Base-by-base conservation (phyloP, 495 filamentous ascomycete genomes). In the Xylaria palmicola region DNA sequence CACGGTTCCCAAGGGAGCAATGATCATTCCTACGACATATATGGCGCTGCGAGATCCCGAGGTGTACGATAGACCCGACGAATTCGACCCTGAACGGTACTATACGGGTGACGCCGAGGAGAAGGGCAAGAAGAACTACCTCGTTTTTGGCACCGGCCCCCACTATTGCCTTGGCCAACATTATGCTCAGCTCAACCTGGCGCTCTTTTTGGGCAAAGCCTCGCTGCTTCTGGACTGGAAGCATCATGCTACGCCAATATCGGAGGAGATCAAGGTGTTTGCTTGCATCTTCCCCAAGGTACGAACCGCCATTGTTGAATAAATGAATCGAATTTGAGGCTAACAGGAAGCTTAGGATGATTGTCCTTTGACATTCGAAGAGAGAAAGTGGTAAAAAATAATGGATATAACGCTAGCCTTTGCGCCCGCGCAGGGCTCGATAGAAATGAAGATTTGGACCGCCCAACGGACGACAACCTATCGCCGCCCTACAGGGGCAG, bases 271-370 rank as follows among this genome's bases (percentile, higher is more conserved):
- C 75, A 93, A 97, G 82, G 93, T 98, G 57, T 98, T 98, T 77
- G 94, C 95, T 9, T 96, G 91, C 24, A 94, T 98, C 59, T 98
- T 98, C 83, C 94, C 94, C 50, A 88, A 89, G 88, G 93, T 96
- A 80, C 75, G 88, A 79, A 68, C 37, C 22, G 37, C 2, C 61
- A 41, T 15, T 41, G 30, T 27, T 6, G 15, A 17, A 19, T 13
- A 22, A 40, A 9, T 41, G 4, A 48, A 7, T 39, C 0, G 53
- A 65, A 57, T 50, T 15, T 36, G 60, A 65, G 37, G 52, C 61
- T 72, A 75, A 77, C 69, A 71, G 24, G 0, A 36, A 24, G 30
- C 26, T 26, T 58, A 86, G 83, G 85, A 87, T 66, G 85, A 86
- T 51, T 90, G 87, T 71, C 87, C 83, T 5, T 76, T 91, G 66